Conservation (phyloP, 352 stramenopile species). For the Pythium plurisporium region DNA sequence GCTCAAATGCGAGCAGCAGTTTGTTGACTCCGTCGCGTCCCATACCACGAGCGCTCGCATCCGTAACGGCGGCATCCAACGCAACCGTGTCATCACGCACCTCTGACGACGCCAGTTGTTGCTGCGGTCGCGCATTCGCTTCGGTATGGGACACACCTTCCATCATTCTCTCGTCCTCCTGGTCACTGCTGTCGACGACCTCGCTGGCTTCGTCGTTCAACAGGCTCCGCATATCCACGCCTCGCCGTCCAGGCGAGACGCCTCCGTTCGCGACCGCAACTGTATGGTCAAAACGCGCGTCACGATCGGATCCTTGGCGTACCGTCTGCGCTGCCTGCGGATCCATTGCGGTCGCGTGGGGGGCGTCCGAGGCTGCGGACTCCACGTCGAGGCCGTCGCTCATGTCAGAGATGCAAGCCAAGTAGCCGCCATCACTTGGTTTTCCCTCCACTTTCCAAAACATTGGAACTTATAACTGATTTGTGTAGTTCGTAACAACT, state of each 20-base stretch:
- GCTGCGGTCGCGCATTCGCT: too few species aligned
- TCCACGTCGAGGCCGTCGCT: conserved; percentile 3
- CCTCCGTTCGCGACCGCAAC: neutral
- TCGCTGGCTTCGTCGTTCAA: conserved; percentile 1
- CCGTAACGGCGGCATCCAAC: neutral
- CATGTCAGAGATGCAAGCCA: neutral
- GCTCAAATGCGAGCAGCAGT: neutral
- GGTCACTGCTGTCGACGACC: conserved; percentile 8
- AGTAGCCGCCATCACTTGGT: conserved; percentile 10
- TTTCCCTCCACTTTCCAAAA: conserved; percentile 16
- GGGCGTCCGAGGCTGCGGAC: neutral
- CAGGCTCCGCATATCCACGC: neutral
- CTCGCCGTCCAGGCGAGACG: neutral
- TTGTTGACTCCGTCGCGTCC: neutral
- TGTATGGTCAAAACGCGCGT: neutral
- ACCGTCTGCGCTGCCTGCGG: neutral
- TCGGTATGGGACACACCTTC: too few species aligned
- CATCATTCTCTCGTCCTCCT: conserved; percentile 4
- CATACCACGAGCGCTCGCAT: neutral
- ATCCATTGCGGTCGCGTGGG: neutral
- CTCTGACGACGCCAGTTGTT: neutral
- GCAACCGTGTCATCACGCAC: neutral
- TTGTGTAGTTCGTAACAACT: conserved; percentile 1
- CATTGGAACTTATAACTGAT: conserved; percentile 4
- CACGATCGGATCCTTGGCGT: neutral